Base-by-base conservation (phyloP, 805 yeast genomes). In the Ogataea dorogensis region DNA sequence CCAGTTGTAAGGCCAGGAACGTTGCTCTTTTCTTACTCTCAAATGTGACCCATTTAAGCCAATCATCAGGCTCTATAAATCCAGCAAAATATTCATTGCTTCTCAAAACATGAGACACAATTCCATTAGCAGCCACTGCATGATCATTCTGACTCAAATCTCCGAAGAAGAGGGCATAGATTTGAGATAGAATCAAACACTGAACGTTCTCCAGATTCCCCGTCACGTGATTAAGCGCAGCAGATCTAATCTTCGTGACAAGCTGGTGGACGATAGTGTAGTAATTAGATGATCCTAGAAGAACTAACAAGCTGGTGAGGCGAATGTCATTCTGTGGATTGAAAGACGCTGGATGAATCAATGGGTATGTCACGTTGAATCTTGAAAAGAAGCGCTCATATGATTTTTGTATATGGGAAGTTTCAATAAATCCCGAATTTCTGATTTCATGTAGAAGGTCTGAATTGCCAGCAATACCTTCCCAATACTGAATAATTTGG, bases 11-110 rank as follows among this genome's bases (percentile, higher is more conserved):
- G 2, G 43, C 33, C 13, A 38, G 33, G 2, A 40, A 29, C 2
- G 49, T 44, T 3, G 46, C 31, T 25, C 51, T 30, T 18, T 39
- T 47, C 19, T 29, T 42, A 19, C 44, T 39, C 29, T 47, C 51
- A 6, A 17, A 4, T 3, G 6, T 15, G 7, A 36, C 24, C 49
- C 49, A 45, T 3, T 24, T 17, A 4, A 16, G 31, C 49, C 49
- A 45, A 6, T 16, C 21, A 10, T 23, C 15, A 7, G 27, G 17
- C 8, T 34, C 27, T 5, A 39, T 12, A 3, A 25, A 20, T 2
- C 18, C 12, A 4, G 22, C 21, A 10, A 47, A 18, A 21, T 29
- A 47, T 9, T 34, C 39, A 3, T 43, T 24, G 17, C 25, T 23
- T n/a, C 38, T 33, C 12, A 47, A 15, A 5, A 47, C 17, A 12